Conservation (phyloP, 768 basidiomycete species). For the Rhodotorula diobovata region DNA sequence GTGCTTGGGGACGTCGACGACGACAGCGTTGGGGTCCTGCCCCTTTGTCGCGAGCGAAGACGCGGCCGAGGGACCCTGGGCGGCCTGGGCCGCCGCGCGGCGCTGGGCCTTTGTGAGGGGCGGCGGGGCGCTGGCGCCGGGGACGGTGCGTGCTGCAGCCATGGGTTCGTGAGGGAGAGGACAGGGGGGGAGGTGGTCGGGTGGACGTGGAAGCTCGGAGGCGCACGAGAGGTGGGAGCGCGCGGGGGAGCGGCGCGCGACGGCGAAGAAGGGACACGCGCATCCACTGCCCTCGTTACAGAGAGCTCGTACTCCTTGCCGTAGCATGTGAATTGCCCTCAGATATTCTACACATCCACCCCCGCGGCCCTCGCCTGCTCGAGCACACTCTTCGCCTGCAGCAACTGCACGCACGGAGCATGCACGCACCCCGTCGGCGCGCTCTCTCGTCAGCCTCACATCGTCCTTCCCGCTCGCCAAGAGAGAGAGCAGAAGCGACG, state of each 20-base stretch:
- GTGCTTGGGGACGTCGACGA: conserved; percentile 16
- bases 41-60: not conserved
- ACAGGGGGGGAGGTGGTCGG: too few relatives aligned
- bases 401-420: not conserved
- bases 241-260: not conserved
- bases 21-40: conserved; percentile 18
- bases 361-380: not conserved
- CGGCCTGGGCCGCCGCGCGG: not conserved
- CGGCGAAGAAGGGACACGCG: not conserved
- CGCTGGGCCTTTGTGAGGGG: conserved; percentile 12
- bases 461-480: not conserved
- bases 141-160: not conserved
- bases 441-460: not conserved
- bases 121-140: not conserved
- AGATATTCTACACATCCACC: not conserved
- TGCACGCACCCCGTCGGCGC: not conserved
- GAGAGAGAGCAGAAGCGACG: conserved; percentile 56
- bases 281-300: not conserved
- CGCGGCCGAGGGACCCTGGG: conserved; percentile 1
- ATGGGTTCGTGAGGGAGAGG: not conserved
- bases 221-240: not conserved
- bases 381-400: conserved; percentile 3
- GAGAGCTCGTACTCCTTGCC: too few relatives aligned
- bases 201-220: too few relatives aligned
- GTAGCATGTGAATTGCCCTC: too few relatives aligned